These are phyloP conservation scores for Raffaelea ambrosiae DNA, from an alignment of 2,329 filamentous ascomycete genomes.

Conservation along the genomic window DNA sequence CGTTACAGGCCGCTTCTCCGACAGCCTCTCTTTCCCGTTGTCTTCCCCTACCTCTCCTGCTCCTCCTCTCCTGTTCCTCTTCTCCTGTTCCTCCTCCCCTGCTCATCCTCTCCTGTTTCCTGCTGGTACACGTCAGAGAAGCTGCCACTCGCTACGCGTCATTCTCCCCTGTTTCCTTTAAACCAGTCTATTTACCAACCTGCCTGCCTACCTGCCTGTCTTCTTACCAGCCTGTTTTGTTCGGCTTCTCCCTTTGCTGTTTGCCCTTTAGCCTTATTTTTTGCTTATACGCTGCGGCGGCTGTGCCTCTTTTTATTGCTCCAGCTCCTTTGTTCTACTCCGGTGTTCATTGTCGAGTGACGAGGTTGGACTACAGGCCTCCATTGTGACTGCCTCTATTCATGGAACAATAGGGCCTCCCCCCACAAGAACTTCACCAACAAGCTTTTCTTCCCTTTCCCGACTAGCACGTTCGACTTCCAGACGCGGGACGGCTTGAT, in stretches of 20 bases:
- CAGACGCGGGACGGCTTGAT: too few species aligned
- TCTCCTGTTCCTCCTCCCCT: not conserved
- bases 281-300: slow-evolving; percentile 3
- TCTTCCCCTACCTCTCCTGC: not conserved
- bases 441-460: not conserved
- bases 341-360: slow-evolving; percentile 5
- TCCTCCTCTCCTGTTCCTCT: not conserved
- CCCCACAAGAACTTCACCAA: not conserved
- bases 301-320: slow-evolving; percentile 4
- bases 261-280: not conserved
- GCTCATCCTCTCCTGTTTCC: slow-evolving; percentile 3
- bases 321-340: too few species aligned
- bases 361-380: not conserved
- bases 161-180: slow-evolving; percentile 6
- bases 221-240: not conserved
- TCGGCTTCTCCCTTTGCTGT: not conserved
- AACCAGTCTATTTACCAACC: too few species aligned
- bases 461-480: too few species aligned
- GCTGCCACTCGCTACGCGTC: slow-evolving; percentile 3
- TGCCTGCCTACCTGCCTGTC: too few species aligned
- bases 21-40: not conserved
- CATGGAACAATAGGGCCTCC: slow-evolving; percentile 2
- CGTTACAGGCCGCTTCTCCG: slow-evolving; percentile 3
- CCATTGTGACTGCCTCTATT: slow-evolving; percentile 5
- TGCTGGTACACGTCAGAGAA: not conserved